Conservation (phyloP, 768 basidiomycete species). For the Wakefieldia striispora region DNA sequence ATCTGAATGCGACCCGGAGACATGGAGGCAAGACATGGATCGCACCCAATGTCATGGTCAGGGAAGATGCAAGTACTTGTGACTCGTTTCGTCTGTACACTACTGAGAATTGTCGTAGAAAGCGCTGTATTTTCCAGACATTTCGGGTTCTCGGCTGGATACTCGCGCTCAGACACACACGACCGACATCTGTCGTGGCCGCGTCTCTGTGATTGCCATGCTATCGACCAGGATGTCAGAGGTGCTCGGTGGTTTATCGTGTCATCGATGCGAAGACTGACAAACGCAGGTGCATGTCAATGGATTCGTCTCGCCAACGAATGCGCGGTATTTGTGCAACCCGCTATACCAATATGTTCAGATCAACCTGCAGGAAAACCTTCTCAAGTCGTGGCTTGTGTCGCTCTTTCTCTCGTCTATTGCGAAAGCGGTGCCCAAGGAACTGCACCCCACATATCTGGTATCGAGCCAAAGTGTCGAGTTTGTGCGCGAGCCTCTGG, state of each 20-base stretch:
- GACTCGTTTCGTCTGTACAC: not conserved
- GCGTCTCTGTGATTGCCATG: conserved; percentile 77
- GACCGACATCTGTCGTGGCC: conserved; percentile 70
- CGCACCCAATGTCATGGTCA: conserved; percentile 84
- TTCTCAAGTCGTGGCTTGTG: conserved; percentile 88
- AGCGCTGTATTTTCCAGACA: conserved; percentile 89
- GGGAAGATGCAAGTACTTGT: conserved; percentile 75
- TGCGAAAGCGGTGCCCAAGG: conserved; percentile 58
- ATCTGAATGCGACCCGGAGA: conserved; percentile 73
- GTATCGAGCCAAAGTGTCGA: conserved; percentile 84
- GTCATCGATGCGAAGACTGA: not conserved
- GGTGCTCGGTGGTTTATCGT: conserved; percentile 38
- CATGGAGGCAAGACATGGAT: conserved; percentile 96
- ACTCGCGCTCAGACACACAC: conserved; percentile 62
- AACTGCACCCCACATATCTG: conserved; percentile 69
- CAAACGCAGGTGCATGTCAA: conserved; percentile 66
- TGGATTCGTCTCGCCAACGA: conserved; percentile 62
- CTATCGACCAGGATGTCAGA: conserved; percentile 87
- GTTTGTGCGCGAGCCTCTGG: conserved; percentile 79
- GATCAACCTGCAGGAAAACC: conserved; percentile 93
- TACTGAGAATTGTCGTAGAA: conserved; percentile 48
- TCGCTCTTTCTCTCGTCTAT: conserved; percentile 79
- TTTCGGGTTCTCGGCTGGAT: conserved; percentile 68
- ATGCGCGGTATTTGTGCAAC: conserved; percentile 49
- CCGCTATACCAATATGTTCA: conserved; percentile 72